Base-by-base conservation (phyloP, 768 basidiomycete genomes). In the Rhizopogon roseolus region DNA sequence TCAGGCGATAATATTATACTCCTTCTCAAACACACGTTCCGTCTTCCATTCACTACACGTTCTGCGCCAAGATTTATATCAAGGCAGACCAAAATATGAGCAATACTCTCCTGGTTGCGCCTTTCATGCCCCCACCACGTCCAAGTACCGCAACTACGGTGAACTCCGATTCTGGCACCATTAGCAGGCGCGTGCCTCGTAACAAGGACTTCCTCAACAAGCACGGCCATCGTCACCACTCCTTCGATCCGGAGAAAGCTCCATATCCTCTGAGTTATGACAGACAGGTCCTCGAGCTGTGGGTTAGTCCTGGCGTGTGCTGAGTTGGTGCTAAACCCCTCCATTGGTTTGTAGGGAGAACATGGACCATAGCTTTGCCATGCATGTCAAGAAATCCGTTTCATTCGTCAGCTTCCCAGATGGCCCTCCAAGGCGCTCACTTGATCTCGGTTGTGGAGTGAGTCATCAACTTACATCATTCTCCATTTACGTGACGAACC, bases 231-330 rank as follows among this genome's bases (percentile, higher is more conserved):
- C 75, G 75, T 51, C 83, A 86, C 55, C 89, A 90, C 64, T 75
- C 79, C 16, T 84, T 83, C 62, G 84, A 84, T 57, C 77, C 76
- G 38, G 85, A 88, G 65, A 89, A 90, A 71, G 89, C 86, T 2
- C 89, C 88, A 2, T 91, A 91, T 72, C 89, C 89, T 1, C 64
- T 87, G 37, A 84, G 81, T 25, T 90, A 89, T 65, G 84, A 88
- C 64, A 76, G 75, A 49, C 71, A 82, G 41, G 72, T 88, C 51
- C 70, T 90, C 40, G 86, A 89, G 61, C 70, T 87, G 88, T 90
- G 66, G 64, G 83, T 74, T 10, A 2, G 22, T 43, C 9, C 32
- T 52, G 32, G 32, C 45, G 14, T 44, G 51, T 43, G 51, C 29
- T 19, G 41, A 40, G 41, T 39, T 19, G 34, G 34, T 11, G 11